phyloP scores from a whole-genome alignment of 2,329 filamentous ascomycete species.

The Aureobasidium sp. region DNA sequence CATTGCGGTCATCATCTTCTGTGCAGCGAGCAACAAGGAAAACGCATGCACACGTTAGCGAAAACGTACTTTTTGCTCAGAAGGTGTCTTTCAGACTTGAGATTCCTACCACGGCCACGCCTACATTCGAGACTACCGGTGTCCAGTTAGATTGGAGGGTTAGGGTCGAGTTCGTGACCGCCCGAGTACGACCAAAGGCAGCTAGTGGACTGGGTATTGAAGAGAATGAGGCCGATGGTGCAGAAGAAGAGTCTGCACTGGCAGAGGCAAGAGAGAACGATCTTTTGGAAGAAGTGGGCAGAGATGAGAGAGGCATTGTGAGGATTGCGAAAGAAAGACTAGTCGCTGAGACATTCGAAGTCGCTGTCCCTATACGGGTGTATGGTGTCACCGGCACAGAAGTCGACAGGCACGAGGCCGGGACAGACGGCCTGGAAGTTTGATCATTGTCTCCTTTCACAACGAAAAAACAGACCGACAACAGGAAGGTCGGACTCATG shows the following conservation, averaged over 20 bases:
- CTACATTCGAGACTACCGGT: slow-evolving; percentile 85
- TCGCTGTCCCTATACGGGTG: slow-evolving; percentile 27
- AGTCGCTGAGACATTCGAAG: slow-evolving; percentile 27
- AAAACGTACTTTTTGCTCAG: slow-evolving; percentile 73
- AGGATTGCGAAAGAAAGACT: slow-evolving; percentile 26
- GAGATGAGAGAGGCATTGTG: slow-evolving; percentile 27
- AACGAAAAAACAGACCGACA: neutral
- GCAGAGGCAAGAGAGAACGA: slow-evolving; percentile 41
- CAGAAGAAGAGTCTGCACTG: slow-evolving; percentile 44
- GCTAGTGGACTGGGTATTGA: slow-evolving; percentile 16
- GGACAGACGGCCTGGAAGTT: slow-evolving; percentile 12
- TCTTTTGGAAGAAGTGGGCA: slow-evolving; percentile 26
- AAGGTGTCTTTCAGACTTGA: slow-evolving; percentile 73
- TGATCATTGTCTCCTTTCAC: neutral
- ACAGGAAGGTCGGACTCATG: neutral
- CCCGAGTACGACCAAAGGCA: slow-evolving; percentile 35
- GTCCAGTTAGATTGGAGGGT: slow-evolving; percentile 84
- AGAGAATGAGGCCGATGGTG: slow-evolving; percentile 54
- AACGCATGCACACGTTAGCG: slow-evolving; percentile 66
- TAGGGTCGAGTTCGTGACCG: slow-evolving; percentile 85
- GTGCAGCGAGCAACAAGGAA: slow-evolving; percentile 81
- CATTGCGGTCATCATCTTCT: slow-evolving; percentile 74
- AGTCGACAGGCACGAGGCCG: slow-evolving; percentile 11
- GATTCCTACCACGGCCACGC: slow-evolving; percentile 75
- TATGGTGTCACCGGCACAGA: slow-evolving; percentile 22